Evolutionary conservation across 371 early-diverging fungal species (phyloP).

Genomic region (Thermomucor indicae-seudaticae): DNA sequence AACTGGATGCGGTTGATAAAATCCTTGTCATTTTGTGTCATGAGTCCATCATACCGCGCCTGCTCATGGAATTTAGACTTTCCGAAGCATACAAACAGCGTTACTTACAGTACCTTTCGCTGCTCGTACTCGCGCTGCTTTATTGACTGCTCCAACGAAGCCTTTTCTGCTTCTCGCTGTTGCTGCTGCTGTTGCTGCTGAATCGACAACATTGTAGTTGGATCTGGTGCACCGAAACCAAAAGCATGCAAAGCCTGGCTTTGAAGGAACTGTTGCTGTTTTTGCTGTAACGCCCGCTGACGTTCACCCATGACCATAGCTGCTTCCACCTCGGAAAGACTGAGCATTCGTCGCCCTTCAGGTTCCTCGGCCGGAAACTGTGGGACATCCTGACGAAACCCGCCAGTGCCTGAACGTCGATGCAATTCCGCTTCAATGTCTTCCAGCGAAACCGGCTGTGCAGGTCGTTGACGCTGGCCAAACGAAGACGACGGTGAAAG

Average conservation of each 20-base stretch:
- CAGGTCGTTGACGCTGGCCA: slow-evolving; percentile 28
- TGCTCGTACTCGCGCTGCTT: slow-evolving; percentile 40
- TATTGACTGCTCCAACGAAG: slow-evolving; percentile 17
- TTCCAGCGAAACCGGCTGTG: slow-evolving; percentile 34
- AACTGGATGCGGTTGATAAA: slow-evolving; percentile 89
- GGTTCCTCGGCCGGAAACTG: slow-evolving; percentile 9
- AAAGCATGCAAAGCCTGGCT: slow-evolving; percentile 19
- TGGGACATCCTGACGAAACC: slow-evolving; percentile 8
- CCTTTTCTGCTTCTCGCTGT: slow-evolving; percentile 8
- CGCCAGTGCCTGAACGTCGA: slow-evolving; percentile 22
- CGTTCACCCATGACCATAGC: slow-evolving; percentile 22
- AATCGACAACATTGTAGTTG: slow-evolving; percentile 10
- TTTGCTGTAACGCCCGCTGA: slow-evolving; percentile 11
- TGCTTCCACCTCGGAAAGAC: slow-evolving; percentile 70
- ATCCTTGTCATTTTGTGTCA: slow-evolving; percentile 93
- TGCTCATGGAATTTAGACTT: slow-evolving; percentile 16
- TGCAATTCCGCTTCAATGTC: slow-evolving; percentile 61
- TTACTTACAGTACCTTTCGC: slow-evolving; percentile 27
- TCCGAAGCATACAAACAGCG: not conserved
- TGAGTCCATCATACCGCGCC: slow-evolving; percentile 80
- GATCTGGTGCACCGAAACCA: slow-evolving; percentile 16
- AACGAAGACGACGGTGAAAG: slow-evolving; percentile 22
- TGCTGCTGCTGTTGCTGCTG: slow-evolving; percentile 22
- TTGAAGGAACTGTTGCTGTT: slow-evolving; percentile 21
- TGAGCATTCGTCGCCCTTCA: slow-evolving; percentile 52